Evolutionary conservation across 805 yeast genomes (phyloP).

Genomic region (Metschnikowia chrysomelidarum): DNA sequence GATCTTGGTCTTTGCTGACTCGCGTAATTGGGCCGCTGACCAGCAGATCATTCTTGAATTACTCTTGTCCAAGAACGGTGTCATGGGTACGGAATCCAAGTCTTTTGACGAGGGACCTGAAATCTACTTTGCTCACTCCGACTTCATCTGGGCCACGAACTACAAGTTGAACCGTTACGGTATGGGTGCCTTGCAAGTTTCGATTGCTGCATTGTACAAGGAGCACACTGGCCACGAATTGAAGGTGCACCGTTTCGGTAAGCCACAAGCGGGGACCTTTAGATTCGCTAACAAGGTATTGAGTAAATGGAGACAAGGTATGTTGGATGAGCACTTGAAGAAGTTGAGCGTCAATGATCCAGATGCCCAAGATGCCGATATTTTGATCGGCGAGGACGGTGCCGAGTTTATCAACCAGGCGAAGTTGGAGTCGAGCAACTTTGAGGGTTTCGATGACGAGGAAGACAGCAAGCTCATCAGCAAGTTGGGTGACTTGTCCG

Average conservation of each 20-base stretch:
- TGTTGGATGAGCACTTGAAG: conserved; percentile 70
- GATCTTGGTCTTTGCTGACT: conserved; percentile 85
- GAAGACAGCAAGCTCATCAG: conserved; percentile 28
- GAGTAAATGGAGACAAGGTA: conserved; percentile 74
- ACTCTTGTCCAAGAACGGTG: conserved; percentile 71
- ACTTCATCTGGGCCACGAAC: conserved; percentile 91
- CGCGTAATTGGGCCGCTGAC: conserved; percentile 91
- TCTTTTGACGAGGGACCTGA: conserved; percentile 77
- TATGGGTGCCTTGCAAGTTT: conserved; percentile 91
- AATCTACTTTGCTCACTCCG: conserved; percentile 86
- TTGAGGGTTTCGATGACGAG: conserved; percentile 30
- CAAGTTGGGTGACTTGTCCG: conserved; percentile 22
- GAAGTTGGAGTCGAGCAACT: conserved; percentile 37
- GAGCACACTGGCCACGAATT: conserved; percentile 83
- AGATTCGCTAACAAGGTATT: conserved; percentile 78
- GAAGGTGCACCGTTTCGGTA: conserved; percentile 81
- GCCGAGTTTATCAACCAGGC: conserved; percentile 44
- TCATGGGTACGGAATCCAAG: conserved; percentile 76
- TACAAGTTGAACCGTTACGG: conserved; percentile 81
- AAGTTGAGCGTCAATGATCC: conserved; percentile 45
- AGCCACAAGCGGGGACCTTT: conserved; percentile 87
- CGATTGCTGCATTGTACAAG: conserved; percentile 78
- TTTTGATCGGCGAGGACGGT: conserved; percentile 42
- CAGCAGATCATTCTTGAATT: conserved; percentile 86
- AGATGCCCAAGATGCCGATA: conserved; percentile 40